phyloP scores from a whole-genome alignment of 2,329 filamentous ascomycete species.

The Penicillium sp. region DNA sequence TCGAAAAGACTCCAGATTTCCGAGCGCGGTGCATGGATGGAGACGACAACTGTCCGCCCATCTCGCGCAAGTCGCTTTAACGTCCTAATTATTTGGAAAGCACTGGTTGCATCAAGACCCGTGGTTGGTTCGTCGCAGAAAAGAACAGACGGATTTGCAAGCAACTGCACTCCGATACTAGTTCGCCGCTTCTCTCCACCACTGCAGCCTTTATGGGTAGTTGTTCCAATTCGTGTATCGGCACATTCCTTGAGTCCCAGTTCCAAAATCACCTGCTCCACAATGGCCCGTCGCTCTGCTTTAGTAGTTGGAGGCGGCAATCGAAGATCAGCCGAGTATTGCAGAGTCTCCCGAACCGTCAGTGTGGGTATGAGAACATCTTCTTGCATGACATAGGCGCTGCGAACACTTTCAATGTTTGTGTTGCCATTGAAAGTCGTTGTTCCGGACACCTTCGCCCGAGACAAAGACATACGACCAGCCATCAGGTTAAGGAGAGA shows the following conservation, averaged over 20 bases:
- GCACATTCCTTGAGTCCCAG: conserved; percentile 78
- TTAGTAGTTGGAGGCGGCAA: conserved; percentile 65
- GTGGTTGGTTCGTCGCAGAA: conserved; percentile 82
- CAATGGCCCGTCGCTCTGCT: conserved; percentile 64
- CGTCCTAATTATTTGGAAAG: conserved; percentile 73
- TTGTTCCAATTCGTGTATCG: conserved; percentile 72
- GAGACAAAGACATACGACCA: conserved; percentile 65
- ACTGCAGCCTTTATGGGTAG: conserved; percentile 73
- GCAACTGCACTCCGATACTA: conserved; percentile 76
- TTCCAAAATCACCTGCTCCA: conserved; percentile 77
- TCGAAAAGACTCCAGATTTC: conserved; percentile 82
- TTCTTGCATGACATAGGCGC: conserved; percentile 70
- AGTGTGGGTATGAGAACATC: conserved; percentile 74
- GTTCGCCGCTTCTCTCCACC: conserved; percentile 78
- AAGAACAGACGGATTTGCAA: conserved; percentile 77
- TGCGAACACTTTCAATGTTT: conserved; percentile 52
- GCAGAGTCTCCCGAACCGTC: conserved; percentile 75
- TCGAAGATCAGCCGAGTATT: conserved; percentile 72
- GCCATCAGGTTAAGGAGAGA: conserved; percentile 73
- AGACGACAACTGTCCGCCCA: conserved; percentile 72
- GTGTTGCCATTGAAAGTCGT: conserved; percentile 65
- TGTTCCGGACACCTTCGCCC: conserved; percentile 56
- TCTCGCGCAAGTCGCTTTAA: conserved; percentile 69
- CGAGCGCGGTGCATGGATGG: conserved; percentile 76
- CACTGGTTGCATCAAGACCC: conserved; percentile 72